A percentile compares a stretch with the other conserved stretches of the same genome.
phyloP scores from a whole-genome alignment of 106 monocot genomes.

The Triglochin maritima region DNA sequence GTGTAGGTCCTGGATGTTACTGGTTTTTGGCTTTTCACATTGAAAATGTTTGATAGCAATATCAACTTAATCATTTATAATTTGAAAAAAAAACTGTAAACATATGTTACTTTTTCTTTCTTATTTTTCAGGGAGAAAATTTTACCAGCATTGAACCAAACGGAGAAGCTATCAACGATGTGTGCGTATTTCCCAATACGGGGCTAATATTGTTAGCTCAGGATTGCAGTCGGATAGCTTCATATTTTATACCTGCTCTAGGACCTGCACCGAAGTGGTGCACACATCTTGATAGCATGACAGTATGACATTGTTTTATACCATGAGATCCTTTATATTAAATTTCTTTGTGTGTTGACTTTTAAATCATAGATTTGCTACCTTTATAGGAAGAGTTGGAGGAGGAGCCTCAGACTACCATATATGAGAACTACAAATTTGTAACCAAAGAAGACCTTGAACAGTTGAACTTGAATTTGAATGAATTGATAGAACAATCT shows the following conservation, averaged over 20 bases:
- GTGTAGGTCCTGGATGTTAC: too few species aligned
- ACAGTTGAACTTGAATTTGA: constrained; percentile 62
- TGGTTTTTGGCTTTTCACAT: too few species aligned
- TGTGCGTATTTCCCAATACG: constrained; percentile 65
- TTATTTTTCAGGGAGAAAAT: constrained; percentile 55
- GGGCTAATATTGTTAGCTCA: constrained; percentile 83
- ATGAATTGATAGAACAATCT: constrained; percentile 53
- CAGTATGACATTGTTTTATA: constrained; percentile 26
- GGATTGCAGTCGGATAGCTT: constrained; percentile 74
- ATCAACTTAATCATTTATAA: neutral
- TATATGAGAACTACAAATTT: constrained; percentile 88
- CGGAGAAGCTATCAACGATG: constrained; percentile 67
- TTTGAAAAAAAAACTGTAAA: neutral
- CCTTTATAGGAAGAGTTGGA: constrained; percentile 82
- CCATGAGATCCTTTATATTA: neutral
- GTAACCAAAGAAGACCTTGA: constrained; percentile 87
- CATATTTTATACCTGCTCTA: constrained; percentile 76
- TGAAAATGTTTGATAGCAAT: too few species aligned
- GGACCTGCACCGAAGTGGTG: constrained; percentile 97
- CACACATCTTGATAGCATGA: constrained; percentile 68
- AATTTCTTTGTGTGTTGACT: too few species aligned
- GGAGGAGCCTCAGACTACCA: constrained; percentile 45
- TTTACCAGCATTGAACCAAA: constrained; percentile 79
- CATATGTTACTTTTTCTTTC: neutral
- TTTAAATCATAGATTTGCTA: neutral